These are phyloP conservation scores for Leucocoprinus birnbaumii DNA, from an alignment of 768 basidiomycete genomes.

Conservation along the genomic window DNA sequence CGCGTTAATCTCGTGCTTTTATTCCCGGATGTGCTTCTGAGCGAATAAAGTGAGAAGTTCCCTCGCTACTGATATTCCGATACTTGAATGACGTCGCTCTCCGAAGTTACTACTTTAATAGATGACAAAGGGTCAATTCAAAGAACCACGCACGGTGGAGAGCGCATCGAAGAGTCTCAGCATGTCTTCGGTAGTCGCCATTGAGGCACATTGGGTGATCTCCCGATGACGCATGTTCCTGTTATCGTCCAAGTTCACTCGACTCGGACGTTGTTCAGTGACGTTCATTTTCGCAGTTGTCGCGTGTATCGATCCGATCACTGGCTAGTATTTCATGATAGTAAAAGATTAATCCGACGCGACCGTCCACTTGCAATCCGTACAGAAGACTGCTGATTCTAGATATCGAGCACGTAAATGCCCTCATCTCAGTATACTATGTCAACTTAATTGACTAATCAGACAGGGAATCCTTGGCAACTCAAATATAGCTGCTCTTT, in stretches of 20 bases:
- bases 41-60: background rate
- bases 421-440: background rate
- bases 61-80: background rate
- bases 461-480: background rate
- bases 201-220: background rate
- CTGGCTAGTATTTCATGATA: background rate
- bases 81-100: background rate
- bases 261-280: background rate
- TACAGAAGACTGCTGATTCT: background rate
- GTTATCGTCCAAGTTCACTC: background rate
- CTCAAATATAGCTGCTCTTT: background rate
- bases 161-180: background rate
- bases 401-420: background rate
- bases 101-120: background rate
- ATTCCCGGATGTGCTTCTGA: background rate
- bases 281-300: slow-evolving; percentile 1
- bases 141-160: background rate
- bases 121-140: background rate
- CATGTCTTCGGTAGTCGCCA: background rate
- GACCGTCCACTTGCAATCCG: background rate
- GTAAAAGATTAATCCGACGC: background rate
- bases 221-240: background rate
- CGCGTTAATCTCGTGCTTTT: slow-evolving; percentile 6
- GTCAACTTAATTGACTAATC: background rate
- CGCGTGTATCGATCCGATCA: slow-evolving; percentile 1